Evolutionary conservation across 73 alveolate genomes (phyloP).

Genomic region (Paramecium bursaria): DNA sequence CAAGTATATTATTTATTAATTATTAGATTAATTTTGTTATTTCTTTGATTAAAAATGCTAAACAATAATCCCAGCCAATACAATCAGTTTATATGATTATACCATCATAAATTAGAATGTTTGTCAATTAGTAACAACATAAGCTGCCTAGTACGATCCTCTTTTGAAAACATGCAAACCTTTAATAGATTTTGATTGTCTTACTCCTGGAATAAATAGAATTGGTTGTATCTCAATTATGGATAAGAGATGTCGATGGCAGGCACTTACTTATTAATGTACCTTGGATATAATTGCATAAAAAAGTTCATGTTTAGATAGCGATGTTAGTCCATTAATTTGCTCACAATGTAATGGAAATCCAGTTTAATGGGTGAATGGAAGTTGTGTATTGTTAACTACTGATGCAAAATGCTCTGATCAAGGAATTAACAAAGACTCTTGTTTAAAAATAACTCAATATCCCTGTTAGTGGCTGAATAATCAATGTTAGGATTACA

Average conservation of each 20-base stretch:
- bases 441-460: not conserved
- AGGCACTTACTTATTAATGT: not conserved
- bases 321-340: not conserved
- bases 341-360: not conserved
- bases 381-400: not conserved
- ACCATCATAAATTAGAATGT: conserved; percentile 11
- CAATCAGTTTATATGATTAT: too few relatives aligned
- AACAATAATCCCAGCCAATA: conserved; percentile 6
- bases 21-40: not conserved
- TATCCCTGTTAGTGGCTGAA: not conserved
- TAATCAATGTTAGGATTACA: not conserved
- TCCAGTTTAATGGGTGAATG: not conserved
- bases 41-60: not conserved
- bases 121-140: not conserved
- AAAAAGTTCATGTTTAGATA: not conserved
- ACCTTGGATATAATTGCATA: not conserved
- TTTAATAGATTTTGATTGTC: too few relatives aligned
- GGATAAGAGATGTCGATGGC: not conserved
- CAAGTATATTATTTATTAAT: not conserved
- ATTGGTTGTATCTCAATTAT: not conserved
- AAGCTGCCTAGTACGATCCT: conserved; percentile 17
- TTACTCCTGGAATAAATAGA: not conserved
- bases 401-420: not conserved
- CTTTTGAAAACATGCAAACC: too few relatives aligned
- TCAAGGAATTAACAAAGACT: not conserved